Conservation (phyloP, 495 filamentous ascomycete genomes). For the Hypoxylon rickii region DNA sequence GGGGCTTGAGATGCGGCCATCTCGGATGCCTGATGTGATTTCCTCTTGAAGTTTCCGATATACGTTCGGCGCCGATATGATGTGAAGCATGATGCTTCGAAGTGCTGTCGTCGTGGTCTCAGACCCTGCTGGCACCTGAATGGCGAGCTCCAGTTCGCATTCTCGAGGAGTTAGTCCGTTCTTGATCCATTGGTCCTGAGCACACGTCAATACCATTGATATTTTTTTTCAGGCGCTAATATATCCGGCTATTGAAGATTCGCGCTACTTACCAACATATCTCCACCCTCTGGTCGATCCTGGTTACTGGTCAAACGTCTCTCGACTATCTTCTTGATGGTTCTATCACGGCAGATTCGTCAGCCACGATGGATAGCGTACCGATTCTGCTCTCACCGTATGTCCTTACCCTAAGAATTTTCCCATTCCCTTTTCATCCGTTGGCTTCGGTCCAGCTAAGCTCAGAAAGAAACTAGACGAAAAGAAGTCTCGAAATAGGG, state of each 20-base stretch:
- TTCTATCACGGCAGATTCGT: constrained; percentile 7
- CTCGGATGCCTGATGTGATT: constrained; percentile 48
- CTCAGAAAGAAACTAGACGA: constrained; percentile 52
- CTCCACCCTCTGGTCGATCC: constrained; percentile 31
- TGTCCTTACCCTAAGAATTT: constrained; percentile 44
- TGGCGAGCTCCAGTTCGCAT: constrained; percentile 39
- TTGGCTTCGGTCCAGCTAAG: constrained; percentile 58
- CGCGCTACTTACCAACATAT: constrained; percentile 49
- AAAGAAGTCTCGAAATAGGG: constrained; percentile 37
- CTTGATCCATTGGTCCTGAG: constrained; percentile 42
- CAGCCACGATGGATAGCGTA: constrained; percentile 1
- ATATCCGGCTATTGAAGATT: no score
- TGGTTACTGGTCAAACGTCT: constrained; percentile 40
- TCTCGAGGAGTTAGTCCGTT: constrained; percentile 38
- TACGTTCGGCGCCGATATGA: constrained; percentile 47
- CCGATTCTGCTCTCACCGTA: neutral
- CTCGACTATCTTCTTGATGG: constrained; percentile 39
- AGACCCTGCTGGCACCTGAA: constrained; percentile 57
- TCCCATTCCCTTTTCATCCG: constrained; percentile 51
- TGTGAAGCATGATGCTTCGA: constrained; percentile 56
- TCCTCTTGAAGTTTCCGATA: constrained; percentile 61
- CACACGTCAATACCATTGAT: constrained; percentile 4
- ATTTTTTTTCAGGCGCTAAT: no score
- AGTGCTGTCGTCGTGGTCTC: constrained; percentile 66
- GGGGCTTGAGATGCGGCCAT: constrained; percentile 37